A percentile compares a stretch with the other conserved stretches of the same genome.
phyloP scores from a whole-genome alignment of 768 basidiomycete species.

The Boletus speciosus region DNA sequence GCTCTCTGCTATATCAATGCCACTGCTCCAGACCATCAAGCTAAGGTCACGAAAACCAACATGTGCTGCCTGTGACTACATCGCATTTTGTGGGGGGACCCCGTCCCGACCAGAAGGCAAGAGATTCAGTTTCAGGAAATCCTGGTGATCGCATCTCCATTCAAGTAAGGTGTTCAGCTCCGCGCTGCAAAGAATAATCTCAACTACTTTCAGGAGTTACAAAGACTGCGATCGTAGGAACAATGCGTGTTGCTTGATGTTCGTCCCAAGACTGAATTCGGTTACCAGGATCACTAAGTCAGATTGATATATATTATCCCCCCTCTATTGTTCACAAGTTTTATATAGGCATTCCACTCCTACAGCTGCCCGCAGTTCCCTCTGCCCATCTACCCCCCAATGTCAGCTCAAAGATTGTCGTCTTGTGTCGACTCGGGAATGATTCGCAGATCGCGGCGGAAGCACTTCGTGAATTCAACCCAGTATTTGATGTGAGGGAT shows the following conservation, averaged over 20 bases:
- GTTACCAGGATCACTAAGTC: constrained; percentile 74
- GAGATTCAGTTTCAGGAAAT: constrained; percentile 45
- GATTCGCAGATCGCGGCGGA: constrained; percentile 88
- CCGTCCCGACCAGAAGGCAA: constrained; percentile 59
- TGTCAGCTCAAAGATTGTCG: constrained; percentile 35
- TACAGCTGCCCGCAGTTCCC: constrained; percentile 61
- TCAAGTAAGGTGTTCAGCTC: constrained; percentile 34
- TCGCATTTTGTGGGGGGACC: constrained; percentile 83
- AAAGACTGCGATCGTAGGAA: constrained; percentile 33
- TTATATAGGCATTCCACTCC: constrained; percentile 68
- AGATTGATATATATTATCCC: constrained; percentile 21
- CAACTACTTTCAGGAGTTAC: constrained; percentile 45
- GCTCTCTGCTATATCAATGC: constrained; percentile 64
- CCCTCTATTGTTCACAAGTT: background rate
- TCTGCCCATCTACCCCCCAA: constrained; percentile 34
- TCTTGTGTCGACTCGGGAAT: constrained; percentile 88
- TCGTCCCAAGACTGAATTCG: constrained; percentile 73
- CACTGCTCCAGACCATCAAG: constrained; percentile 81
- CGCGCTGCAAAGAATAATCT: background rate
- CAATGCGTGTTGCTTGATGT: constrained; percentile 65
- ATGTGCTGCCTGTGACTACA: constrained; percentile 73
- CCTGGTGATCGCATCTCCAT: constrained; percentile 42
- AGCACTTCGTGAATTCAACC: constrained; percentile 25
- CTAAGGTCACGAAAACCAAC: constrained; percentile 66
- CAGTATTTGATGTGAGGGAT: constrained; percentile 48